Evolutionary conservation across 2,329 filamentous ascomycete species (phyloP).

Genomic region (Pestalotiopsis sp.): DNA sequence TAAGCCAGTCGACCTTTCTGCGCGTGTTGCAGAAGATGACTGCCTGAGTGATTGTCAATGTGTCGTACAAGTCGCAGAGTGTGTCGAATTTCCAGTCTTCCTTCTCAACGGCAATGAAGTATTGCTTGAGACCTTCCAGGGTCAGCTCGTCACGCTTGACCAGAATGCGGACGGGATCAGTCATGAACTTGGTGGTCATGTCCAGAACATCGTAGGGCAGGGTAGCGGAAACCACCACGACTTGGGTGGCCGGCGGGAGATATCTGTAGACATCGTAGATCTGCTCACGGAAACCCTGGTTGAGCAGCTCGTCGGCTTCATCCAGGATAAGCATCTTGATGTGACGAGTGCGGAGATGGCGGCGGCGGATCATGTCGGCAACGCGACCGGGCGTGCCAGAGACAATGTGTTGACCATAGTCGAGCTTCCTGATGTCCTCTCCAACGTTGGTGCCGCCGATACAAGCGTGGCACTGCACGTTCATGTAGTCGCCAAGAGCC

Average conservation of each 20-base stretch:
- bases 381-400: slow-evolving; percentile 97
- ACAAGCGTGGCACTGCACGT: slow-evolving; percentile 97
- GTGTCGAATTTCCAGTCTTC: slow-evolving; percentile 99
- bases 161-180: slow-evolving; percentile 90
- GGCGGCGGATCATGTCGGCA: slow-evolving; percentile 61
- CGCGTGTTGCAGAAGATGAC: slow-evolving; percentile 99
- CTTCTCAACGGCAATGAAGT: slow-evolving; percentile 98
- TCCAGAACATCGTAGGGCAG: slow-evolving; percentile 97
- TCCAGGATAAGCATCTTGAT: slow-evolving; percentile 66
- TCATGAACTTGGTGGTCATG: slow-evolving; percentile 99
- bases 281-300: slow-evolving; percentile 95
- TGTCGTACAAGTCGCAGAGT: slow-evolving; percentile 97
- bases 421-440: slow-evolving; percentile 95
- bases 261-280: slow-evolving; percentile 99
- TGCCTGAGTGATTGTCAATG: slow-evolving; percentile 95
- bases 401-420: slow-evolving; percentile 97
- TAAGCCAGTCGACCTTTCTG: slow-evolving; percentile 98
- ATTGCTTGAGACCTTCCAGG: slow-evolving; percentile 95
- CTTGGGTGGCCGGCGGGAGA: slow-evolving; percentile 92
- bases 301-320: slow-evolving; percentile 68
- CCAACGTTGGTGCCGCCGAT: slow-evolving; percentile 98
- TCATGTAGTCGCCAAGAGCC: slow-evolving; percentile 99
- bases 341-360: slow-evolving; percentile 58
- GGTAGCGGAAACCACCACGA: slow-evolving; percentile 96
- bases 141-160: slow-evolving; percentile 99